phyloP scores from a whole-genome alignment of 306 rosid genomes.

The Sphenostylis stenocarpa region DNA sequence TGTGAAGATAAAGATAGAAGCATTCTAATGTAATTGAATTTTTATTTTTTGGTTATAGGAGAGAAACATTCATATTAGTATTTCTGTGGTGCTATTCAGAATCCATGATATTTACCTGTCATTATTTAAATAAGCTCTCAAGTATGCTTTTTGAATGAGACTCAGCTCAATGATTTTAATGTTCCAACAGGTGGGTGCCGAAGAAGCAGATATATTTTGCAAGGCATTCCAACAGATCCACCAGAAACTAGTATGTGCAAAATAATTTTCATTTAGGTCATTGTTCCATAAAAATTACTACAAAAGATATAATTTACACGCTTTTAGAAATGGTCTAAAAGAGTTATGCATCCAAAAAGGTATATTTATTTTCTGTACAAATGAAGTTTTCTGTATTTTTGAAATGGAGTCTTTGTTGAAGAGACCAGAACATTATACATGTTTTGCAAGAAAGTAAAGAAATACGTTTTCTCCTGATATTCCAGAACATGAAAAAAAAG shows the following conservation, averaged over 20 bases:
- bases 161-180: slow-evolving; percentile 28
- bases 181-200: slow-evolving; percentile 59
- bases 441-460: background rate
- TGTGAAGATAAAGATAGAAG: background rate
- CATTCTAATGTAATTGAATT: background rate
- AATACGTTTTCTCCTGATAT: background rate
- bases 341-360: background rate
- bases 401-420: background rate
- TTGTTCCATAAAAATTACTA: background rate
- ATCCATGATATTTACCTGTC: slow-evolving; percentile 23
- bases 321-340: background rate
- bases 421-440: too few relatives aligned
- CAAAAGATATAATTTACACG: background rate
- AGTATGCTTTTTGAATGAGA: slow-evolving; percentile 2
- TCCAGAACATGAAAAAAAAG: background rate
- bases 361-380: background rate
- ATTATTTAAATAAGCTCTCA: background rate
- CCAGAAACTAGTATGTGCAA: slow-evolving; percentile 60
- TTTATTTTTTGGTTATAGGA: background rate
- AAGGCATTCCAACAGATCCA: slow-evolving; percentile 67
- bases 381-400: background rate
- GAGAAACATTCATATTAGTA: background rate
- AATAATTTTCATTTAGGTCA: background rate
- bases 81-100: background rate
- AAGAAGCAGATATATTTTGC: slow-evolving; percentile 78